Conservation (phyloP, 208 protist species). For the Porcisia deanei region DNA sequence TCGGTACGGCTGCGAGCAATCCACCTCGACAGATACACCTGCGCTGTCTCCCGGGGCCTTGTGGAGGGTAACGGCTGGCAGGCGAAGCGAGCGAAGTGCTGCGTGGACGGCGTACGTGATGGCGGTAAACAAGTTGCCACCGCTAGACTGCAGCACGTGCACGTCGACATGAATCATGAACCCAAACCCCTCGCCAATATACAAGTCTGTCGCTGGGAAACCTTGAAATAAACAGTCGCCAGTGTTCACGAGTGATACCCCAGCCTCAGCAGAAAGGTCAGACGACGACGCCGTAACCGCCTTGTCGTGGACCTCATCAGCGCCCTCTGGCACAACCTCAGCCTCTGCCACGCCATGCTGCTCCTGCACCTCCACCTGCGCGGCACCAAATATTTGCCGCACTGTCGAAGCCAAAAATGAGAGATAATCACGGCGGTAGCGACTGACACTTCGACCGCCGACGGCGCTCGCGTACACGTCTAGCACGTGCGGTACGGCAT, state of each 20-base stretch:
- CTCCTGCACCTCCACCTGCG: constrained; percentile 56
- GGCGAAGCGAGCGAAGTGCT: constrained; percentile 50
- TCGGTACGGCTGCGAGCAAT: constrained; percentile 58
- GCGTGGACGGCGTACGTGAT: constrained; percentile 66
- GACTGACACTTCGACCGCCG: constrained; percentile 36
- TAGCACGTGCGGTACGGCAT: constrained; percentile 65
- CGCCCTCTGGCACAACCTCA: constrained; percentile 33
- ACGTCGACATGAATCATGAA: constrained; percentile 85
- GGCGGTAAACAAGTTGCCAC: constrained; percentile 58
- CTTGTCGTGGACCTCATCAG: background rate
- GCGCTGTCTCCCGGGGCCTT: constrained; percentile 37
- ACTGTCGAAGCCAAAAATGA: constrained; percentile 55
- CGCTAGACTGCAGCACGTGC: constrained; percentile 63
- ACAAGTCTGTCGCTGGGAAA: constrained; percentile 63
- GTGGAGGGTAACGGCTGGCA: constrained; percentile 74
- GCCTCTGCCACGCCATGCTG: constrained; percentile 68
- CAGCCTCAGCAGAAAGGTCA: background rate
- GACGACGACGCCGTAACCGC: constrained; percentile 14
- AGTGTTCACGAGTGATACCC: background rate
- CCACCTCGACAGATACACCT: constrained; percentile 72
- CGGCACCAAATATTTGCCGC: constrained; percentile 68
- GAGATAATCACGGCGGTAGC: constrained; percentile 70
- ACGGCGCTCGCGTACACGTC: constrained; percentile 62
- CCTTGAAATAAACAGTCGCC: constrained; percentile 21
- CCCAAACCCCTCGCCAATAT: constrained; percentile 75